Conservation (phyloP, 2,329 filamentous ascomycete species). For the Verticillium dahliae region DNA sequence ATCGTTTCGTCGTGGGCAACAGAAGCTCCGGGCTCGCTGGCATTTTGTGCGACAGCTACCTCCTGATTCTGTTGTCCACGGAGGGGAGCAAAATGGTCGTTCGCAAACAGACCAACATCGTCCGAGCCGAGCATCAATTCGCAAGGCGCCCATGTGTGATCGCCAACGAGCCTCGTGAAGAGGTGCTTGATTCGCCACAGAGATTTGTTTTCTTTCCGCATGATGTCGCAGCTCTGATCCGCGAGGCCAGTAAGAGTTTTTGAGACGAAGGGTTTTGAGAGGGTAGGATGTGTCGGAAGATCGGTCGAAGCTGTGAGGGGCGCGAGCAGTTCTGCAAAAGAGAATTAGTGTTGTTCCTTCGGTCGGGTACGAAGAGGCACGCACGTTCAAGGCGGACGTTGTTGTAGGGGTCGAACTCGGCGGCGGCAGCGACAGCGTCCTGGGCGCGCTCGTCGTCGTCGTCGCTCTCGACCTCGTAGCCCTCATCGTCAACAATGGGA, state of each 20-base stretch:
- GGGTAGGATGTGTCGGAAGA: conserved; percentile 64
- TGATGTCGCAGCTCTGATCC: conserved; percentile 60
- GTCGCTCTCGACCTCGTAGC: conserved; percentile 67
- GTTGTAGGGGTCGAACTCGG: conserved; percentile 68
- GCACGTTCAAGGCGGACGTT: conserved; percentile 65
- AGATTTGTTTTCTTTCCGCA: conserved; percentile 67
- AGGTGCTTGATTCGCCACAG: conserved; percentile 71
- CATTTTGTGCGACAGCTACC: neutral
- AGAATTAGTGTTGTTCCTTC: neutral
- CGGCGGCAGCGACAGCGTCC: conserved; percentile 55
- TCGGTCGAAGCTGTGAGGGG: conserved; percentile 71
- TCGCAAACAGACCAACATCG: conserved; percentile 48
- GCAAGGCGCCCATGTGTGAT: conserved; percentile 62
- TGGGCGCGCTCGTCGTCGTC: conserved; percentile 58
- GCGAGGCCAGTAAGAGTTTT: conserved; percentile 67
- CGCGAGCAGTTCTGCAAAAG: conserved; percentile 58
- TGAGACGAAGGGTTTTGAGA: conserved; percentile 69
- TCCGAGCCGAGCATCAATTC: conserved; percentile 49
- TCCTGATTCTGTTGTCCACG: neutral
- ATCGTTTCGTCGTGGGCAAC: conserved; percentile 7
- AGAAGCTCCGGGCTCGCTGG: neutral
- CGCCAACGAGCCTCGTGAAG: conserved; percentile 66
- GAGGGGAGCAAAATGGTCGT: conserved; percentile 32
- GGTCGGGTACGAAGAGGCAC: conserved; percentile 19
- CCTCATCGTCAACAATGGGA: conserved; percentile 67